Evolutionary conservation across 768 basidiomycete species (phyloP).

Genomic region (Trametes cinnabarina): DNA sequence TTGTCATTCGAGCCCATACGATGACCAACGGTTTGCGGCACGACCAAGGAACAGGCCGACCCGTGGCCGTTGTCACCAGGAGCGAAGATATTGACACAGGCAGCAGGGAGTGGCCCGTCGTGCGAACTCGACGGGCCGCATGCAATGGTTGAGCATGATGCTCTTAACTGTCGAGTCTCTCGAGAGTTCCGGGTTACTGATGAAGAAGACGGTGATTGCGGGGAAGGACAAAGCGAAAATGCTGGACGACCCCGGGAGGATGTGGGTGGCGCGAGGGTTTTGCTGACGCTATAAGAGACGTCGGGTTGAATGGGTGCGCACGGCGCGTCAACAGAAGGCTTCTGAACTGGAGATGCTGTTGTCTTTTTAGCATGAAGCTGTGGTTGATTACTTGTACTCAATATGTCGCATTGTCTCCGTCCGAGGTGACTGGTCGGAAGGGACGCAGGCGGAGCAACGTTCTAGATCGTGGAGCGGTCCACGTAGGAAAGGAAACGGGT

Average conservation of each 20-base stretch:
- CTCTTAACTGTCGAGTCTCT: neutral
- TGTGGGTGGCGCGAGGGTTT: neutral
- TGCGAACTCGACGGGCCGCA: neutral
- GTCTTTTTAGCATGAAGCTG: neutral
- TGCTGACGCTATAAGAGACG: neutral
- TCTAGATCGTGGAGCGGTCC: neutral
- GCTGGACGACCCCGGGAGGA: neutral
- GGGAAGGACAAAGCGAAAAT: neutral
- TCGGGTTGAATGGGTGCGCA: neutral
- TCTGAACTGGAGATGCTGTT: neutral
- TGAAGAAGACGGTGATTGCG: neutral
- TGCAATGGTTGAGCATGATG: neutral
- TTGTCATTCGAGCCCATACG: neutral
- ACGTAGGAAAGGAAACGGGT: slow-evolving; percentile 5
- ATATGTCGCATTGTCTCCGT: neutral
- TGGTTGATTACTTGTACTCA: neutral
- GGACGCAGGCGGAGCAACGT: neutral
- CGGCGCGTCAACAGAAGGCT: neutral
- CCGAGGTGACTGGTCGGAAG: neutral
- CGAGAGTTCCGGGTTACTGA: neutral
- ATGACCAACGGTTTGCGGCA: neutral
- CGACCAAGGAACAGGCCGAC: neutral
- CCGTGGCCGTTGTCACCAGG: neutral
- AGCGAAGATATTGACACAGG: neutral
- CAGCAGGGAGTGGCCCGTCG: neutral